Conservation (phyloP, 2,329 filamentous ascomycete genomes). For the Fusarium tanahbumbuense region DNA sequence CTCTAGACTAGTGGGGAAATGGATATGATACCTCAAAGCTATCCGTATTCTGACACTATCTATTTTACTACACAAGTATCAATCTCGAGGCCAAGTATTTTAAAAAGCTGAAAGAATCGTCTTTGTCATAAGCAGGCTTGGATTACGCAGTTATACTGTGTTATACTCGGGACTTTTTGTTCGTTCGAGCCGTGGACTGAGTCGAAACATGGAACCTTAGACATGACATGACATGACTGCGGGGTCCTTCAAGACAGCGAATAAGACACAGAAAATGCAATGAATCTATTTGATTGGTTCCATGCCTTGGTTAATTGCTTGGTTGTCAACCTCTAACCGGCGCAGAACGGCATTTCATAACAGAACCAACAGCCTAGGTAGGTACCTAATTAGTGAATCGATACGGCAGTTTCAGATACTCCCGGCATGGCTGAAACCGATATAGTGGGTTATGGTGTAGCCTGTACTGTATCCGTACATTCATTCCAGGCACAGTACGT, state of each 20-base stretch:
- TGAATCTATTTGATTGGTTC: slow-evolving; percentile 8
- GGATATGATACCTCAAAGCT: neutral
- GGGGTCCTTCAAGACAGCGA: slow-evolving; percentile 22
- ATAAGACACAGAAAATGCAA: neutral
- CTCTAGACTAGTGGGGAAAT: slow-evolving; percentile 15
- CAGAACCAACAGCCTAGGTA: neutral
- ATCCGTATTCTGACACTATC: neutral
- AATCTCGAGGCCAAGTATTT: neutral
- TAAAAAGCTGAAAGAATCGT: neutral
- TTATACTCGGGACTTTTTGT: neutral
- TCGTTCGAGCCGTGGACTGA: neutral
- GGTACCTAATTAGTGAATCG: slow-evolving; percentile 9
- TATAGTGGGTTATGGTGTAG: neutral
- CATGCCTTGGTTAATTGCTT: neutral
- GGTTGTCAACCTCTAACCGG: neutral
- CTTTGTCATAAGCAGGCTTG: neutral
- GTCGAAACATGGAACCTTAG: neutral
- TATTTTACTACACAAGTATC: neutral
- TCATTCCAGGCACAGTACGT: neutral
- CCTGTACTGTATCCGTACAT: neutral
- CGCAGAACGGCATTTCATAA: neutral
- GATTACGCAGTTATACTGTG: neutral
- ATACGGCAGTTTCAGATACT: neutral
- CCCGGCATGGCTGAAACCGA: slow-evolving; percentile 2
- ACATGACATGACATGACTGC: slow-evolving; percentile 27